These are phyloP conservation scores for Plasmodium adleri DNA, from an alignment of 169 alveolate genomes.

Conservation along the genomic window DNA sequence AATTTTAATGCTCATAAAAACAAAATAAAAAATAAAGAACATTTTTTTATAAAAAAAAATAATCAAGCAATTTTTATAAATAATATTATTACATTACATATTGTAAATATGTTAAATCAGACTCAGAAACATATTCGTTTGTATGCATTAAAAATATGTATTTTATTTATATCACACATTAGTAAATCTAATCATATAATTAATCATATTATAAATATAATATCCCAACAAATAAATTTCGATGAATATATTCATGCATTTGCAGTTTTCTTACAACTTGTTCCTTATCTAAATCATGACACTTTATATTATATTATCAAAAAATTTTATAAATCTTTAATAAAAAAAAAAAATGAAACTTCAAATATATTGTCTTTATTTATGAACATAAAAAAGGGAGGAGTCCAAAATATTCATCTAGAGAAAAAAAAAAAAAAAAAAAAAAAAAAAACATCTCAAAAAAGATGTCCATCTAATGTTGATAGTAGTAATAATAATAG, in stretches of 20 bases:
- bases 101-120: conserved; percentile 20
- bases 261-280: background rate
- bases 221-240: conserved; percentile 14
- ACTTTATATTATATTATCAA: conserved; percentile 26
- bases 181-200: conserved; percentile 25
- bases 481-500: background rate
- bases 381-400: background rate
- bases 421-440: background rate
- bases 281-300: conserved; percentile 38
- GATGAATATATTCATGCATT: conserved; percentile 42
- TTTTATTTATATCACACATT: conserved; percentile 14
- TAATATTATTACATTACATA: conserved; percentile 9
- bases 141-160: conserved; percentile 17
- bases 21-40: conserved; percentile 39
- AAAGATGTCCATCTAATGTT: background rate
- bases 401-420: too few species aligned
- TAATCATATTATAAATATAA: background rate
- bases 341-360: background rate
- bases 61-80: conserved; percentile 55
- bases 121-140: conserved; percentile 10
- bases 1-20: background rate
- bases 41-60: conserved; percentile 21
- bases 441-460: background rate
- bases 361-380: too few species aligned
- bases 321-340: background rate